A percentile compares a stretch with the other conserved stretches of the same genome.
Conservation (phyloP, 768 basidiomycete species). For the Tricholoma furcatifolium region DNA sequence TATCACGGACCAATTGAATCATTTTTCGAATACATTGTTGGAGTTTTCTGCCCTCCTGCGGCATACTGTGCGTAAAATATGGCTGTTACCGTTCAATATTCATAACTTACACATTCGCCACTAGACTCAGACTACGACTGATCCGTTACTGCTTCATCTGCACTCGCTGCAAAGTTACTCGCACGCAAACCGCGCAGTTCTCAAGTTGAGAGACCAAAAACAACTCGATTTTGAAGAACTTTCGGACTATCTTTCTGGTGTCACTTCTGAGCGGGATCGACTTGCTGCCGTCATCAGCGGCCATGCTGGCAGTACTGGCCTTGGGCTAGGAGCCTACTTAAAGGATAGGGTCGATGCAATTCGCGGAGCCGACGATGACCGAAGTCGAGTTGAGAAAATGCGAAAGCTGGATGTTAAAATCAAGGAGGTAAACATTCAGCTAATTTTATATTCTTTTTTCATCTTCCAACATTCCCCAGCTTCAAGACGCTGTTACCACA, state of each 20-base stretch:
- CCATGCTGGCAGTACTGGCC: slow-evolving; percentile 81
- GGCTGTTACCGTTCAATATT: not conserved
- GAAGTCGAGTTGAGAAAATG: slow-evolving; percentile 92
- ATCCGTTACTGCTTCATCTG: slow-evolving; percentile 87
- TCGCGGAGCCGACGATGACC: slow-evolving; percentile 90
- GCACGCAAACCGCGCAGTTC: slow-evolving; percentile 87
- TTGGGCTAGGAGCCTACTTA: slow-evolving; percentile 86
- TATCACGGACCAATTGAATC: slow-evolving; percentile 95
- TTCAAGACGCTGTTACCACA: slow-evolving; percentile 94
- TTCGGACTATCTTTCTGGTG: slow-evolving; percentile 90
- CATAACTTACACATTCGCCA: not conserved
- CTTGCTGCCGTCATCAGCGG: slow-evolving; percentile 86
- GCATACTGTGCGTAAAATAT: slow-evolving; percentile 59
- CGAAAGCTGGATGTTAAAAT: slow-evolving; percentile 90
- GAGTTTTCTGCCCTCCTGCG: slow-evolving; percentile 91
- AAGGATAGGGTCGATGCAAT: slow-evolving; percentile 91
- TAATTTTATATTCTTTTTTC: not conserved
- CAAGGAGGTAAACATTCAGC: slow-evolving; percentile 69
- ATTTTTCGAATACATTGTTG: slow-evolving; percentile 93
- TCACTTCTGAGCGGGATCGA: slow-evolving; percentile 90
- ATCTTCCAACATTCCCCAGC: slow-evolving; percentile 39
- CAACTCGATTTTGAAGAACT: slow-evolving; percentile 98
- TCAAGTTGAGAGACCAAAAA: slow-evolving; percentile 96
- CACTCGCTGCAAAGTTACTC: slow-evolving; percentile 95
- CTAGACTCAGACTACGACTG: slow-evolving; percentile 87